Conservation (phyloP, 805 yeast species). For the Metschnikowia picachoensis region DNA sequence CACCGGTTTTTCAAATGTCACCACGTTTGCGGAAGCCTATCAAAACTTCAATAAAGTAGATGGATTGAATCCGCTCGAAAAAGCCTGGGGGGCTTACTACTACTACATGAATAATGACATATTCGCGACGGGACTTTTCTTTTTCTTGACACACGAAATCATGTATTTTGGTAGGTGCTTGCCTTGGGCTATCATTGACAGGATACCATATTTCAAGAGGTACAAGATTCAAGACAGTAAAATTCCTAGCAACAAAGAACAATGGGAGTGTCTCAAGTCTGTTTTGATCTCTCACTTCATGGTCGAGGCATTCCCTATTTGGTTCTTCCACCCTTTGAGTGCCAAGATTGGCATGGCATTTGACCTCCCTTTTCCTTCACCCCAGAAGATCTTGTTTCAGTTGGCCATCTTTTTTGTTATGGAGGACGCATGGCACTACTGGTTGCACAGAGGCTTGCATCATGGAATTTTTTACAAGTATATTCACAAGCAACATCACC, state of each 20-base stretch:
- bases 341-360: constrained; percentile 71
- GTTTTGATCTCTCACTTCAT: constrained; percentile 84
- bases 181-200: constrained; percentile 89
- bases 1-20: constrained; percentile 29
- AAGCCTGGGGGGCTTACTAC: constrained; percentile 87
- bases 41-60: constrained; percentile 27
- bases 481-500: constrained; percentile 96
- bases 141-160: constrained; percentile 78
- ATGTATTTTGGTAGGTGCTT: constrained; percentile 88
- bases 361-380: constrained; percentile 80
- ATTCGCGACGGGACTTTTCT: constrained; percentile 85
- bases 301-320: constrained; percentile 93
- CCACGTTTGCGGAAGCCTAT: constrained; percentile 28
- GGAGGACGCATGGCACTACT: constrained; percentile 97
- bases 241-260: constrained; percentile 76
- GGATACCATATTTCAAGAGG: constrained; percentile 76
- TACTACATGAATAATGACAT: constrained; percentile 80
- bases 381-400: constrained; percentile 57
- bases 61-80: constrained; percentile 47
- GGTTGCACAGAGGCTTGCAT: constrained; percentile 90
- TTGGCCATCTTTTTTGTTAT: constrained; percentile 72
- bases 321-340: constrained; percentile 95
- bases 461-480: constrained; percentile 84
- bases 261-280: constrained; percentile 85
- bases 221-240: constrained; percentile 89